Conservation (phyloP, 495 filamentous ascomycete genomes). For the Aspergillus egyptiacus region DNA sequence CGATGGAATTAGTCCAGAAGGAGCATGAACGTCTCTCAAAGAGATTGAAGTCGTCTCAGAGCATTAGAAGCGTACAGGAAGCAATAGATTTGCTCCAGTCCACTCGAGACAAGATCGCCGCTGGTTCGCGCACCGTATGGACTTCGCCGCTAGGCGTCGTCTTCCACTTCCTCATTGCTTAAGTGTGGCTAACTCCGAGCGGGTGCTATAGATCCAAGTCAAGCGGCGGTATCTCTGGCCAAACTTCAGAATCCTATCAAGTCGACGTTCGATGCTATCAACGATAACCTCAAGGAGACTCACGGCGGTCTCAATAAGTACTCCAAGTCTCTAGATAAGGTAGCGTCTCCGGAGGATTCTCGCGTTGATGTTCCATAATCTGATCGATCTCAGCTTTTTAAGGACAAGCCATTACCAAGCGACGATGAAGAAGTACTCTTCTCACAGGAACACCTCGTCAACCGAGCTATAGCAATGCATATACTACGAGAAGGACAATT, state of each 20-base stretch:
- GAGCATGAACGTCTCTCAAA: slow-evolving; percentile 66
- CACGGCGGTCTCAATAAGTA: slow-evolving; percentile 73
- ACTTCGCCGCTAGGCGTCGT: background rate
- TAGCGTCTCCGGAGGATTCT: slow-evolving; percentile 24
- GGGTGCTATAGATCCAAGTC: slow-evolving; percentile 57
- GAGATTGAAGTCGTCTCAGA: slow-evolving; percentile 61
- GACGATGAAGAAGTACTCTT: slow-evolving; percentile 79
- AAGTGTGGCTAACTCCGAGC: slow-evolving; percentile 14
- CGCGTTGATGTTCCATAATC: background rate
- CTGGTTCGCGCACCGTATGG: slow-evolving; percentile 41
- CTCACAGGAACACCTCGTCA: slow-evolving; percentile 68
- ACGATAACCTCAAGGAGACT: slow-evolving; percentile 72
- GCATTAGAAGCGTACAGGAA: slow-evolving; percentile 69
- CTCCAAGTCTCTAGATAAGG: slow-evolving; percentile 77
- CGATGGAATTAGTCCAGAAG: slow-evolving; percentile 66
- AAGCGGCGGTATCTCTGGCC: slow-evolving; percentile 62
- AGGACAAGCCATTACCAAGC: slow-evolving; percentile 64
- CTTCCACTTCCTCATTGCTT: background rate
- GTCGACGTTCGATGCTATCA: slow-evolving; percentile 67
- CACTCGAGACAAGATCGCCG: slow-evolving; percentile 63
- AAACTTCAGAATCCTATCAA: slow-evolving; percentile 82
- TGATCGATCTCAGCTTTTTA: slow-evolving; percentile 57
- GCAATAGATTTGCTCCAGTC: slow-evolving; percentile 69
- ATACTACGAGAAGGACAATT: slow-evolving; percentile 93
- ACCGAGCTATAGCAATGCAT: slow-evolving; percentile 94